These are phyloP conservation scores for Lumnitzera racemosa DNA, from an alignment of 345 rosid genomes.

Conservation along the genomic window DNA sequence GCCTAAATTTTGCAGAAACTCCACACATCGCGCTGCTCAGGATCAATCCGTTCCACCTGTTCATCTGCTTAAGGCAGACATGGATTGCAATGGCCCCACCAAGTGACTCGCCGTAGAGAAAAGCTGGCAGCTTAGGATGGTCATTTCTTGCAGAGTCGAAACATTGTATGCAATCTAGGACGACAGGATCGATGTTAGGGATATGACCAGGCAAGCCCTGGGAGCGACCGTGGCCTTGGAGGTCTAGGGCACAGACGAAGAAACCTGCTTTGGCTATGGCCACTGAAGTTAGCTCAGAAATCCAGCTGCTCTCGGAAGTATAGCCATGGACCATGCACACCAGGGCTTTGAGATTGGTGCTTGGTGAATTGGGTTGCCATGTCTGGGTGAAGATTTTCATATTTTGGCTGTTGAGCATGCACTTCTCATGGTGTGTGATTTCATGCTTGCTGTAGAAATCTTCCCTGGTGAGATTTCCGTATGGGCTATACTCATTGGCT, in stretches of 20 bases:
- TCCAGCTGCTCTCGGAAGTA: slow-evolving; percentile 25
- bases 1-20: slow-evolving; percentile 21
- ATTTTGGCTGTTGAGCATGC: slow-evolving; percentile 13
- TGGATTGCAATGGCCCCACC: slow-evolving; percentile 27
- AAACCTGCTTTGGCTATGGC: slow-evolving; percentile 20
- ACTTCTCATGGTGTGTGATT: slow-evolving; percentile 15
- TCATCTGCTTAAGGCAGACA: slow-evolving; percentile 10
- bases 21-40: slow-evolving; percentile 29
- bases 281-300: slow-evolving; percentile 22
- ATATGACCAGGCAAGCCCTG: slow-evolving; percentile 21
- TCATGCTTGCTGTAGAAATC: slow-evolving; percentile 24
- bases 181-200: slow-evolving; percentile 11
- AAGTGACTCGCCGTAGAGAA: slow-evolving; percentile 26
- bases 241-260: slow-evolving; percentile 23
- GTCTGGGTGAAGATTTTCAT: slow-evolving; percentile 27
- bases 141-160: slow-evolving; percentile 11
- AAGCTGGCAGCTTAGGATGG: slow-evolving; percentile 20
- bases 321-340: slow-evolving; percentile 33
- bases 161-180: slow-evolving; percentile 16
- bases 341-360: slow-evolving; percentile 9
- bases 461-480: slow-evolving; percentile 21
- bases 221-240: slow-evolving; percentile 27
- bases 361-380: slow-evolving; percentile 9
- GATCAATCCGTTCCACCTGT: slow-evolving; percentile 23
- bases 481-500: slow-evolving; percentile 21